Base-by-base conservation (phyloP, 805 yeast species). In the Saturnispora gosingensis region DNA sequence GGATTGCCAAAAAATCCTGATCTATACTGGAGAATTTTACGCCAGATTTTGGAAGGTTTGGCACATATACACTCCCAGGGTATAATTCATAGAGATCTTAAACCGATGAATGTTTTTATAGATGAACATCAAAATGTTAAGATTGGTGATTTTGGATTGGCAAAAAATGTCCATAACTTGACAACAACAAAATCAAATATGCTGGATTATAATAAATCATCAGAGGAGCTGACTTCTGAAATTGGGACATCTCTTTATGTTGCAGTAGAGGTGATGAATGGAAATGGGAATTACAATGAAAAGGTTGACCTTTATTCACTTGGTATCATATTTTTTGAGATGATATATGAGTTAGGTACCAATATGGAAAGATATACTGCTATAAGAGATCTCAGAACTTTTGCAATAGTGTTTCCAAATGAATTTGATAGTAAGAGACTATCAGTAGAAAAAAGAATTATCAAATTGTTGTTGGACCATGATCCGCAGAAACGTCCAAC, bases 121-220 rank as follows among this genome's bases (percentile, higher is more conserved):
- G 99, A 93, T 66, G 85, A 85, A 57, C 78, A 86, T 1, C 82
- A 85, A 58, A 89, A 91, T 61, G 82, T 93, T 53, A 93, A 93
- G 64, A 84, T 93, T 42, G 99, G 99, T 61, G 99, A 93, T 64
- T 93, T 93, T 68, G 99, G 99, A 0, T 75, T 93, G 53, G 99
- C 99, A 0, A 89, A 90, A 58, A 90, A 83, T 62, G 89, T 87
- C 1, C 93, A 86, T 62, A 73, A 69, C 52, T 60, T 78, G 2
- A 16, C 44, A 1, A 34, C 46, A 43, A 22, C 28, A 30, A 42
- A 51, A 16, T 38, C 57, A 30, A 32, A 55, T 46, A 46, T 51
- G 42, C 16, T 46, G 53, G 63, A 61, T 34, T 13, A 57, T 38
- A 56, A 55, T 34, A 57, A 70, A 59, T 55, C 71, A 15, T 59